Evolutionary conservation across 176 grass and related monocot genomes (phyloP).

Genomic region (Microstegium vimineum): DNA sequence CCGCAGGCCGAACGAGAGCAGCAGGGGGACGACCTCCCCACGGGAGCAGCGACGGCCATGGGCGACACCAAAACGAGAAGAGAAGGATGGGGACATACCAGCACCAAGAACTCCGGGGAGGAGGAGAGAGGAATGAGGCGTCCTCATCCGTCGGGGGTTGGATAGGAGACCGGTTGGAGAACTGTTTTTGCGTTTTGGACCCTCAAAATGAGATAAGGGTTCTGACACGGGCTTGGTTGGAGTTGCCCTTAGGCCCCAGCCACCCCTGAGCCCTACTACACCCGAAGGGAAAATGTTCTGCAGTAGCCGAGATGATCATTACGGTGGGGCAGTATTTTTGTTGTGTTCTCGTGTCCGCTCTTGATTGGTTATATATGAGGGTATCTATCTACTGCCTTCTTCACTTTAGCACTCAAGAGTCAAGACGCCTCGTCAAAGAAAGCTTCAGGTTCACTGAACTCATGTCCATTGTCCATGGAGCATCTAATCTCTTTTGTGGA

Average conservation of each 20-base stretch:
- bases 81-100: too few relatives aligned
- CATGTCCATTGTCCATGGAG: not conserved
- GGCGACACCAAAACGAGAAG: too few relatives aligned
- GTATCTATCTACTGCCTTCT: not conserved
- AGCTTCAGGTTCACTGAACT: conserved; percentile 15
- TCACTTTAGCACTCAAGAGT: conserved; percentile 10
- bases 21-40: too few relatives aligned
- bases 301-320: not conserved
- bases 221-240: too few relatives aligned
- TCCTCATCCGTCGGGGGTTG: too few relatives aligned
- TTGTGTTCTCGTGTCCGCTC: not conserved
- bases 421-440: not conserved
- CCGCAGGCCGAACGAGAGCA: too few relatives aligned
- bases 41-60: too few relatives aligned
- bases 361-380: conserved; percentile 17
- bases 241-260: conserved; percentile 19
- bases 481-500: not conserved
- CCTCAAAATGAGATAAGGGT: too few relatives aligned
- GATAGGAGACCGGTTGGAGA: too few relatives aligned
- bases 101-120: too few relatives aligned
- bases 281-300: not conserved
- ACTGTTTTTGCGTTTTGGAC: too few relatives aligned
- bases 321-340: not conserved
- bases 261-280: not conserved
- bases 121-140: too few relatives aligned